A percentile compares a stretch with the other conserved stretches of the same genome.
phyloP scores from a whole-genome alignment of 352 stramenopile species.

The Phytophthora palmivora region DNA sequence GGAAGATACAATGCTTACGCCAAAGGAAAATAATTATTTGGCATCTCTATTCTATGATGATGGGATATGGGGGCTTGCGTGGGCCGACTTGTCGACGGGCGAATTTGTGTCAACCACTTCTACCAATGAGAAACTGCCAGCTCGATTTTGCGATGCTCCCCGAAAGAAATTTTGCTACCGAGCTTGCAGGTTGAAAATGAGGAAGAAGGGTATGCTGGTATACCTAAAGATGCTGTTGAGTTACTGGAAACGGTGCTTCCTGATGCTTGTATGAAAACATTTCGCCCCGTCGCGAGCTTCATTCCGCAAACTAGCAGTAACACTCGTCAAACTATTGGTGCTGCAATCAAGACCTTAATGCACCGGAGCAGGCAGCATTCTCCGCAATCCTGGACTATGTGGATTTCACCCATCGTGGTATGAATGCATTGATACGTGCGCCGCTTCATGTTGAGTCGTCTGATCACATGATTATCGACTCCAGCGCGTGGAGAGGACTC shows the following conservation, averaged over 20 bases:
- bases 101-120: conserved; percentile 77
- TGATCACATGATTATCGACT: conserved; percentile 84
- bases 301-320: not conserved
- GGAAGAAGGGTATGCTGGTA: not conserved
- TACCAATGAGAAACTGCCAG: conserved; percentile 58
- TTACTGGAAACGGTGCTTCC: conserved; percentile 55
- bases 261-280: conserved; percentile 68
- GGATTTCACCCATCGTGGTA: conserved; percentile 61
- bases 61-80: conserved; percentile 62
- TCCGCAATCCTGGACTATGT: conserved; percentile 75
- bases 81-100: conserved; percentile 79
- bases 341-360: conserved; percentile 26
- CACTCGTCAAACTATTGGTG: conserved; percentile 5
- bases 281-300: conserved; percentile 45
- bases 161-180: conserved; percentile 76
- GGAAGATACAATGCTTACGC: conserved; percentile 80
- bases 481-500: conserved; percentile 74
- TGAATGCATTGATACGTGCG: conserved; percentile 37
- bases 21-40: conserved; percentile 84
- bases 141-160: conserved; percentile 65
- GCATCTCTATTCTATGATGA: conserved; percentile 53
- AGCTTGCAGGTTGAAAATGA: conserved; percentile 3
- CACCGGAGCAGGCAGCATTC: conserved; percentile 45
- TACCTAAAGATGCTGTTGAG: conserved; percentile 28
- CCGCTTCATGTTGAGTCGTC: conserved; percentile 69